phyloP scores from a whole-genome alignment of 2,329 filamentous ascomycete species.

The Epichloe uncinata region DNA sequence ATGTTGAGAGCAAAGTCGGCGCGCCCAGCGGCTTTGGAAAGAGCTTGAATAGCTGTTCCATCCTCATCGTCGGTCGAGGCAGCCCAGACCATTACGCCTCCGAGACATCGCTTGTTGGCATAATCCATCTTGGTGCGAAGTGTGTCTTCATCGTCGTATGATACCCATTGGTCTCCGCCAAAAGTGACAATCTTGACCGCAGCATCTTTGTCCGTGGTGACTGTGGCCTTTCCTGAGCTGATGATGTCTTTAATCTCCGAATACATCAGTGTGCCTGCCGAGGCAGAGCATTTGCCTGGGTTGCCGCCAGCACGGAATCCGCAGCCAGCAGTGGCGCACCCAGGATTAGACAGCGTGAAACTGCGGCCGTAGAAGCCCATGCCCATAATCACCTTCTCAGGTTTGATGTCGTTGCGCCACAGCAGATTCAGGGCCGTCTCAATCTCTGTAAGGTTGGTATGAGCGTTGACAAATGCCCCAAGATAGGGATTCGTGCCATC shows the following conservation, averaged over 20 bases:
- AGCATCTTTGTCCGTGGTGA: background rate
- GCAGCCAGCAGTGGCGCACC: slow-evolving; percentile 14
- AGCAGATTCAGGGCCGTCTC: slow-evolving; percentile 27
- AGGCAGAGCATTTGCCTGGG: background rate
- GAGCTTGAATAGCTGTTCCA: too few relatives aligned
- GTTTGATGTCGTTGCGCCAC: slow-evolving; percentile 30
- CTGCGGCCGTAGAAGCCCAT: slow-evolving; percentile 28
- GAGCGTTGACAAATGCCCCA: slow-evolving; percentile 16
- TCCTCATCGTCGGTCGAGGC: too few relatives aligned
- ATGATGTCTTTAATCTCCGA: background rate
- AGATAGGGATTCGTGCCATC: background rate
- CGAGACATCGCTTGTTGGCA: slow-evolving; percentile 13
- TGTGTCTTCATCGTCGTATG: slow-evolving; percentile 19
- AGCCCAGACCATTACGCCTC: slow-evolving; percentile 15
- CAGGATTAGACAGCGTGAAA: background rate
- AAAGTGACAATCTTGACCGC: slow-evolving; percentile 10
- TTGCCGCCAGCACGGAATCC: background rate
- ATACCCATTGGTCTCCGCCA: slow-evolving; percentile 14
- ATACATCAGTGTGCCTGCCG: background rate
- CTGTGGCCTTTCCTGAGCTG: background rate
- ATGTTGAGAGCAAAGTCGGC: too few relatives aligned
- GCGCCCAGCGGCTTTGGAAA: too few relatives aligned
- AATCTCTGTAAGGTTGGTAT: slow-evolving; percentile 36
- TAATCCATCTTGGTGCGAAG: slow-evolving; percentile 15
- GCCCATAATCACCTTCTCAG: slow-evolving; percentile 29